A percentile compares a stretch with the other conserved stretches of the same genome.
Evolutionary conservation across 805 yeast species (phyloP).

Genomic region (Candida boidinii): DNA sequence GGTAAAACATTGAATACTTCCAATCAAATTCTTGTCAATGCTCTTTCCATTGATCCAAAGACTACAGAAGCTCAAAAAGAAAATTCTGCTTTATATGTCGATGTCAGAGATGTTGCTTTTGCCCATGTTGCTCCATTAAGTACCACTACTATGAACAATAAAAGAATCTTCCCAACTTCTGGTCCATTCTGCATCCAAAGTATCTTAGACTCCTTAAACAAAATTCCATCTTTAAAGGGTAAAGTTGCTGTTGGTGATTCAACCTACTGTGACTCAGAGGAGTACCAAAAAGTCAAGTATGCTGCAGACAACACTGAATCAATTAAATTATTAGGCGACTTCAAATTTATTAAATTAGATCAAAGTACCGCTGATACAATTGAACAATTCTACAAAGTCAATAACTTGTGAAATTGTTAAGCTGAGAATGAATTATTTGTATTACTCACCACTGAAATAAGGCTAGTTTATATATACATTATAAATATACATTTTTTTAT

Average conservation of each 20-base stretch:
- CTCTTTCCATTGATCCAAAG: conserved; percentile 9
- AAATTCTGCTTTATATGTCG: conserved; percentile 25
- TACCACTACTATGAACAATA: conserved; percentile 22
- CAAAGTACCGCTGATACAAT: conserved; percentile 6
- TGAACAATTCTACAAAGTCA: conserved; percentile 6
- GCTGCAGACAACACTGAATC: conserved; percentile 1
- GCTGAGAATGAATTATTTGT: too few species aligned
- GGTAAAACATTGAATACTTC: conserved; percentile 21
- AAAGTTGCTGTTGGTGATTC: conserved; percentile 27
- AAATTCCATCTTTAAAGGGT: conserved; percentile 26
- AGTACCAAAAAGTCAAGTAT: neutral
- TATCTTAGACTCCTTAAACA: conserved; percentile 24
- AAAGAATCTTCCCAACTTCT: conserved; percentile 24
- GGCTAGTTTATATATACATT: too few species aligned
- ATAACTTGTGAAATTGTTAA: conserved; percentile 6
- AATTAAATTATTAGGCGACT: conserved; percentile 1
- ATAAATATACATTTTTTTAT: too few species aligned
- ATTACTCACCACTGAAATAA: too few species aligned
- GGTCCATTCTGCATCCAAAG: conserved; percentile 20
- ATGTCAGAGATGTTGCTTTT: conserved; percentile 56
- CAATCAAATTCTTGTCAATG: conserved; percentile 26
- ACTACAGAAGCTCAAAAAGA: conserved; percentile 12
- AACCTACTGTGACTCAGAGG: neutral
- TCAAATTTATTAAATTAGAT: conserved; percentile 3
- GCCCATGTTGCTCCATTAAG: conserved; percentile 49